Percentiles rank a stretch among this genome's conserved stretches.
These are phyloP conservation scores for Paramecium sonneborni DNA, from an alignment of 73 alveolate genomes.

Conservation along the genomic window DNA sequence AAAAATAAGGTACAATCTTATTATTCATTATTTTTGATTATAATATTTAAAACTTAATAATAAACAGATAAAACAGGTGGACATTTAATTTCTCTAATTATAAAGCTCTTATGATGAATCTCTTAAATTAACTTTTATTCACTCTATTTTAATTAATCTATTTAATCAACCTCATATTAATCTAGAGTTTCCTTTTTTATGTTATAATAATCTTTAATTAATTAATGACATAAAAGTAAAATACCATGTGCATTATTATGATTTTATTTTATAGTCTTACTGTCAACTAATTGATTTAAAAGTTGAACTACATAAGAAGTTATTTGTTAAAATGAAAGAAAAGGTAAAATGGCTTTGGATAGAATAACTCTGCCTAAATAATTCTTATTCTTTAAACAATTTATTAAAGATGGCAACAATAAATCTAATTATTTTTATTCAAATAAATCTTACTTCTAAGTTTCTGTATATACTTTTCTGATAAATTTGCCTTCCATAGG, in stretches of 20 bases:
- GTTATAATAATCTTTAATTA: constrained; percentile 8
- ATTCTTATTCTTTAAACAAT: constrained; percentile 60
- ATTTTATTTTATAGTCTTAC: background rate
- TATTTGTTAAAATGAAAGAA: background rate
- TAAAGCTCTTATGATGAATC: background rate
- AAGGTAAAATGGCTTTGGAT: background rate
- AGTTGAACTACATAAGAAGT: background rate
- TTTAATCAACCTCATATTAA: background rate
- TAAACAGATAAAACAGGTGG: background rate
- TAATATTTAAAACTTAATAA: background rate
- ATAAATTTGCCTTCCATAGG: constrained; percentile 56
- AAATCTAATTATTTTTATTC: background rate
- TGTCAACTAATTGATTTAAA: background rate
- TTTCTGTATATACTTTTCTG: constrained; percentile 42
- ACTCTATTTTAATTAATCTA: background rate
- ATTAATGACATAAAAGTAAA: background rate
- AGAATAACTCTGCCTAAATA: constrained; percentile 65
- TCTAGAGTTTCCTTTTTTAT: background rate
- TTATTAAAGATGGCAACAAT: constrained; percentile 31
- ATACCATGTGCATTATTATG: constrained; percentile 46
- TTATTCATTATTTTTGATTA: background rate
- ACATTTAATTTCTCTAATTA: background rate
- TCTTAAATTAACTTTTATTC: background rate
- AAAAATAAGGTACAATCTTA: background rate
- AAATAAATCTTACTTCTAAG: background rate